Base-by-base conservation (phyloP, 2,329 filamentous ascomycete species). In the Fusarium nurragi region DNA sequence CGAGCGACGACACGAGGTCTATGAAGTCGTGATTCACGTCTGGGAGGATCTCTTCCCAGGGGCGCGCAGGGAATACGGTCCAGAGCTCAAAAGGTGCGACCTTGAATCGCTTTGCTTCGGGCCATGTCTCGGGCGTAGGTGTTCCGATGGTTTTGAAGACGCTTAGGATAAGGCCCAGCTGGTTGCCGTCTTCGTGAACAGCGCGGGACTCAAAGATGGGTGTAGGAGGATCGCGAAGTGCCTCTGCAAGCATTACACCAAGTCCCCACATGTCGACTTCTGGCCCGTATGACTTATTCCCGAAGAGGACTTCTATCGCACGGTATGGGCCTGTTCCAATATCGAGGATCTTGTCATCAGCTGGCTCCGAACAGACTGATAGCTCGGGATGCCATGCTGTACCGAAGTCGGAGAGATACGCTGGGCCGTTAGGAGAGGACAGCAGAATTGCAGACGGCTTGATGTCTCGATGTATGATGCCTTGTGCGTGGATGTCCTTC, bases 141-240 rank as follows among this genome's bases (percentile, higher is more conserved):
- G 94, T 97, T 2, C 96, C 96, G 8, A 99, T 77, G 1, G 90
- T 96, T 77, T 91, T 89, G 79, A 99, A 98, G 32, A 98, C 94
- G 72, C 93, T 97, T 50, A 94, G 84, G 54, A 99, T 94, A 47
- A 99, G 81, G 0, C 92, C 91, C 36, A 99, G 82, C 77, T 99
- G 95, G 73, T 92, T 98, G 0, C 96, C 95, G 47, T 98, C 84
- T 69, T 97, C 92, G 59, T 86, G 82, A 0, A 80, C 82, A 4
- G 83, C 76, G 2, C 93, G 91, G 5, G 93, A 92, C 74, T 95
- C 90, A 69, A 99, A 98, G 1, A 98, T 81, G 1, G 90, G 84
- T n/a, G 60, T 79, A 40, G 79, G 87, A 68, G 74, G 83, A 65
- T 66, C 82, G 62, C 76, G 83, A 73, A 79, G 88, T 73, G 76